These are phyloP conservation scores for Keqinozyma sinolaborantium DNA, from an alignment of 1,139 yeast species.

Conservation along the genomic window DNA sequence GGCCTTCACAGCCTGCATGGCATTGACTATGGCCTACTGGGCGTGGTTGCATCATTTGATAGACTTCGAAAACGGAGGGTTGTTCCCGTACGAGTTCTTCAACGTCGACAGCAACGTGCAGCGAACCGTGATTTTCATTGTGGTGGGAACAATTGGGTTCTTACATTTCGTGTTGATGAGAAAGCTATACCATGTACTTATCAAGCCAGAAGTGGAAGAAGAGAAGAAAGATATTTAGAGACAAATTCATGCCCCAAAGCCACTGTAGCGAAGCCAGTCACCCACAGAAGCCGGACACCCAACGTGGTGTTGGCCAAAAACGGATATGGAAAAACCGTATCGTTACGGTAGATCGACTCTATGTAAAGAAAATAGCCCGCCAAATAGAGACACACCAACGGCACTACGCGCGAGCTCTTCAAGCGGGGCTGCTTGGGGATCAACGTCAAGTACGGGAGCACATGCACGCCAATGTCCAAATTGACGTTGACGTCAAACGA, in stretches of 20 bases:
- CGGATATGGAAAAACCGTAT: conserved; percentile 7
- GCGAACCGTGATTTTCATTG: conserved; percentile 46
- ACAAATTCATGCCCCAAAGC: background rate
- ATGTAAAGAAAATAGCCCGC: conserved; percentile 7
- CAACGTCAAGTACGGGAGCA: conserved; percentile 17
- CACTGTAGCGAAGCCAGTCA: conserved; percentile 4
- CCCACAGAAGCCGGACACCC: conserved; percentile 4
- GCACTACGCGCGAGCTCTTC: background rate
- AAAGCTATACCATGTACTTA: conserved; percentile 16
- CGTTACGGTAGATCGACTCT: conserved; percentile 6
- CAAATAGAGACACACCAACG: conserved; percentile 1
- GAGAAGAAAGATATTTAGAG: background rate
- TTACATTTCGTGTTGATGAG: conserved; percentile 27
- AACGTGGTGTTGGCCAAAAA: conserved; percentile 5
- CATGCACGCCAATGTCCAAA: conserved; percentile 21
- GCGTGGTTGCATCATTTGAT: conserved; percentile 45
- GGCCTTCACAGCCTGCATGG: conserved; percentile 37
- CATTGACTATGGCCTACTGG: conserved; percentile 51
- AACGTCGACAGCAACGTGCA: conserved; percentile 44
- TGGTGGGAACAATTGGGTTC: conserved; percentile 46
- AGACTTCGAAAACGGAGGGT: conserved; percentile 42
- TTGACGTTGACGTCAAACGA: conserved; percentile 13
- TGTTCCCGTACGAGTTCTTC: conserved; percentile 66
- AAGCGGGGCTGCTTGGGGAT: background rate
- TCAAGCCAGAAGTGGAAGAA: conserved; percentile 2